These are phyloP conservation scores for Eutrema yunnanense DNA, from an alignment of 345 rosid genomes.

Conservation along the genomic window DNA sequence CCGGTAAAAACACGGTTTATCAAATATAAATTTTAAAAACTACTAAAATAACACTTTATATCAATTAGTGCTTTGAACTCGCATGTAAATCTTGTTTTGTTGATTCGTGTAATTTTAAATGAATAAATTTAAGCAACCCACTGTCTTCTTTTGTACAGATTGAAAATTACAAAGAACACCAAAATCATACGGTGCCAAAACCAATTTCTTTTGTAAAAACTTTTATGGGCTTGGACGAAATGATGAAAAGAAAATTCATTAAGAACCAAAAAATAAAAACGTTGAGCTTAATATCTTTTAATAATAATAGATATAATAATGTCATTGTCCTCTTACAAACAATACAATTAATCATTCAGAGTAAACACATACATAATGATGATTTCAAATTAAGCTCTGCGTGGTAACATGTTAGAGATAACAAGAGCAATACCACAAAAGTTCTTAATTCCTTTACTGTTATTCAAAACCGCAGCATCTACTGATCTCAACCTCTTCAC, in stretches of 20 bases:
- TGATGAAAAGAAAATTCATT: neutral
- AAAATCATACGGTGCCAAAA: too few species aligned
- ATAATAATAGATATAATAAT: neutral
- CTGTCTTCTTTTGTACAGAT: too few species aligned
- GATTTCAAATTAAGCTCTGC: slow-evolving; percentile 10
- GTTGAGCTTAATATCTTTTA: neutral
- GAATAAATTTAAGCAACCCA: too few species aligned
- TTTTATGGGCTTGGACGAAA: neutral
- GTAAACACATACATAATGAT: neutral
- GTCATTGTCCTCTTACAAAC: slow-evolving; percentile 4
- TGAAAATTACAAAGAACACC: too few species aligned
- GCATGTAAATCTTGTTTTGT: too few species aligned
- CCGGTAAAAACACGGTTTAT: too few species aligned
- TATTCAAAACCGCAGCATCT: slow-evolving; percentile 21
- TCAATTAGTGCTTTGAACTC: too few species aligned
- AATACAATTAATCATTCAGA: neutral
- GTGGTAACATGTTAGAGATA: slow-evolving; percentile 30
- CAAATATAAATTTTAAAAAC: neutral
- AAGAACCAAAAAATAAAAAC: neutral
- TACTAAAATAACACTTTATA: too few species aligned
- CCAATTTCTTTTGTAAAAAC: too few species aligned
- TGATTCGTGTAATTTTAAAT: too few species aligned
- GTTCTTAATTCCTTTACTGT: slow-evolving; percentile 18
- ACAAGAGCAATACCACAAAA: slow-evolving; percentile 31
- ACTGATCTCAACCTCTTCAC: slow-evolving; percentile 22